Percentiles rank a stretch among this genome's conserved stretches.
These are phyloP conservation scores for Coemansia pectinata DNA, from an alignment of 192 early-diverging fungal species.

Conservation along the genomic window DNA sequence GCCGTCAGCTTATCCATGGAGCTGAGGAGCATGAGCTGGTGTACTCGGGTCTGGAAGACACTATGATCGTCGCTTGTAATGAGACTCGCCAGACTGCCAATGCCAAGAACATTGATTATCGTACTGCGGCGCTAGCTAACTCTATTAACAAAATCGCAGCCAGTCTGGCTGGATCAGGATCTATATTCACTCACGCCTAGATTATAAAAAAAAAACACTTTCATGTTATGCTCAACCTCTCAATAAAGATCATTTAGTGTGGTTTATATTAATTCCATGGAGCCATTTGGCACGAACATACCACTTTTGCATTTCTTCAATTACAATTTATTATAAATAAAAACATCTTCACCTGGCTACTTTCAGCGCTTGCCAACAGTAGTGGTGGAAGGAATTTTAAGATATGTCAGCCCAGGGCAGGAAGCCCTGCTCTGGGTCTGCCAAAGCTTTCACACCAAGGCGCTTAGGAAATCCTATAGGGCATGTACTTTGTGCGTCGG, in stretches of 20 bases:
- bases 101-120: conserved; percentile 67
- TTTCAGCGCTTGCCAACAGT: too few species aligned
- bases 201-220: background rate
- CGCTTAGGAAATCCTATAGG: too few species aligned
- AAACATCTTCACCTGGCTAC: too few species aligned
- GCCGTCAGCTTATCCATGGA: conserved; percentile 75
- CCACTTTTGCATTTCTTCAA: too few species aligned
- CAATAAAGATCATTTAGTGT: background rate
- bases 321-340: too few species aligned
- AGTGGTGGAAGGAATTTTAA: too few species aligned
- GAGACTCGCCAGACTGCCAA: conserved; percentile 73
- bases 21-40: conserved; percentile 84
- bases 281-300: too few species aligned
- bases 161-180: conserved; percentile 72
- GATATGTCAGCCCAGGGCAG: too few species aligned
- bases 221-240: background rate
- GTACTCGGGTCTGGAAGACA: conserved; percentile 84
- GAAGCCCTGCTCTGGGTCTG: too few species aligned
- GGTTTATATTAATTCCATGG: too few species aligned
- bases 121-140: conserved; percentile 76
- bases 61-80: conserved; percentile 78
- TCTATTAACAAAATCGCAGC: conserved; percentile 83
- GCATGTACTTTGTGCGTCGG: too few species aligned
- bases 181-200: conserved; percentile 65
- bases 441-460: too few species aligned